Percentiles rank a stretch among this genome's conserved stretches.
These are phyloP conservation scores for Heliocybe sulcata DNA, from an alignment of 1,284 basidiomycete species.

Conservation along the genomic window DNA sequence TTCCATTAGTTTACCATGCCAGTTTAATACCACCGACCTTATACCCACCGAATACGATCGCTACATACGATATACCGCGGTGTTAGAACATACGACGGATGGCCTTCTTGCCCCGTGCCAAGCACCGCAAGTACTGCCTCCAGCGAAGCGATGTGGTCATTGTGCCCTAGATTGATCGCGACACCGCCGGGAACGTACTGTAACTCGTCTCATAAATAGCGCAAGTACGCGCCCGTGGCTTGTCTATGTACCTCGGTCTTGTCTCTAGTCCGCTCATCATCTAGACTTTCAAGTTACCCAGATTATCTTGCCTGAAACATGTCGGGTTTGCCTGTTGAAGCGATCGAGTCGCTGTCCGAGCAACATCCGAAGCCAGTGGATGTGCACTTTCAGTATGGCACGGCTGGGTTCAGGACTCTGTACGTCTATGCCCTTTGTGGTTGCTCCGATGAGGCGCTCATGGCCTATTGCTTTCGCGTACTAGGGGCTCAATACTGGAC, in stretches of 20 bases:
- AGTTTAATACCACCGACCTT: too few species aligned
- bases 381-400: conserved; percentile 82
- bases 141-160: not conserved
- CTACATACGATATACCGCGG: too few species aligned
- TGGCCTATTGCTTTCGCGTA: not conserved
- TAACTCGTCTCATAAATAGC: conserved; percentile 3
- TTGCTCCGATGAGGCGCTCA: not conserved
- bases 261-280: not conserved
- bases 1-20: too few species aligned
- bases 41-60: too few species aligned
- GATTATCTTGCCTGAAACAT: conserved; percentile 25
- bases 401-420: conserved; percentile 92
- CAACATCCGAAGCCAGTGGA: conserved; percentile 58
- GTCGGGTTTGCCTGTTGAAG: conserved; percentile 32
- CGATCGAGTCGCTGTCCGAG: conserved; percentile 43
- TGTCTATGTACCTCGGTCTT: not conserved
- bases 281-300: too few species aligned
- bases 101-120: too few species aligned
- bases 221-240: not conserved
- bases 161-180: not conserved
- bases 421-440: conserved; percentile 43
- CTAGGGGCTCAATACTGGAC: conserved; percentile 78
- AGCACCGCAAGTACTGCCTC: too few species aligned
- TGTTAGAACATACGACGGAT: too few species aligned
- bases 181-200: too few species aligned